Conservation (phyloP, 139 green algal species). For the Gonium pectorale region DNA sequence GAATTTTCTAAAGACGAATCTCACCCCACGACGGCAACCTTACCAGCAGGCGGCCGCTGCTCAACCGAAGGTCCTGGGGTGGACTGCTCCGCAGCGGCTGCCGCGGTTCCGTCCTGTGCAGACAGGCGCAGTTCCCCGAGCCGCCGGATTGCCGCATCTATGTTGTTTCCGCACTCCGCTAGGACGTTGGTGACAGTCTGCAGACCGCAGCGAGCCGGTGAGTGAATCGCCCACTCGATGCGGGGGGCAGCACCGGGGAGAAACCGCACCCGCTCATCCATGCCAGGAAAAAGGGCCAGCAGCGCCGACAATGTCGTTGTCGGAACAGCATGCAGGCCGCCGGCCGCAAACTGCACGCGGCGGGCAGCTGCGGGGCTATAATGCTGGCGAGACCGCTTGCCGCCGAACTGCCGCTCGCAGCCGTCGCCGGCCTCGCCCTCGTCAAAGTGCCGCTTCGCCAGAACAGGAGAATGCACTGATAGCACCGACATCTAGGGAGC, state of each 20-base stretch:
- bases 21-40: too few relatives aligned
- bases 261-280: slow-evolving; percentile 73
- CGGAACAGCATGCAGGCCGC: slow-evolving; percentile 38
- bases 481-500: slow-evolving; percentile 37
- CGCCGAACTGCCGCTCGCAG: slow-evolving; percentile 17
- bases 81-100: background rate
- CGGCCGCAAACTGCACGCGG: slow-evolving; percentile 6
- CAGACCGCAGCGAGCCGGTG: background rate
- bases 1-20: too few relatives aligned
- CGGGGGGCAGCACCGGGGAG: background rate
- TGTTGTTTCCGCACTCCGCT: slow-evolving; percentile 79
- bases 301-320: slow-evolving; percentile 63
- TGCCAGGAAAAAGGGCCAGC: slow-evolving; percentile 74
- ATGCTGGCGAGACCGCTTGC: slow-evolving; percentile 19
- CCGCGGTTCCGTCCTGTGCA: background rate
- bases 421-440: slow-evolving; percentile 8
- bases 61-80: too few relatives aligned
- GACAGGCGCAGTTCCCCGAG: slow-evolving; percentile 74
- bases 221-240: background rate
- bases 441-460: slow-evolving; percentile 43
- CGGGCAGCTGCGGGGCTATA: slow-evolving; percentile 20
- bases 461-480: background rate
- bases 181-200: slow-evolving; percentile 79
- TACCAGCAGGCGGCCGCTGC: too few relatives aligned
- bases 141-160: slow-evolving; percentile 83